phyloP scores from a whole-genome alignment of 441 rosid species.

The Pelargonium cotyledonis region DNA sequence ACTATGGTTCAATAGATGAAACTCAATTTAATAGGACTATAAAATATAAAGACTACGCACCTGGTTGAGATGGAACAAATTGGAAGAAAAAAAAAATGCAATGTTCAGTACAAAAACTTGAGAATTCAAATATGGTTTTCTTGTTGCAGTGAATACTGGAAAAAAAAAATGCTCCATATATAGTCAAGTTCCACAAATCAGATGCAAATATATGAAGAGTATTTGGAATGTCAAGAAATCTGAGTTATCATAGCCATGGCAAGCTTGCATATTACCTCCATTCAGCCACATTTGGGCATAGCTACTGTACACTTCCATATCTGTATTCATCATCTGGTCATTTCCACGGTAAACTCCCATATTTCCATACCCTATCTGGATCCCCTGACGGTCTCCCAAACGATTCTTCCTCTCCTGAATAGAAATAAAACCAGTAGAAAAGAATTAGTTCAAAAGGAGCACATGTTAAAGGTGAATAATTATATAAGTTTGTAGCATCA shows the following conservation, averaged over 20 bases:
- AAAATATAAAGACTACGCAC: neutral
- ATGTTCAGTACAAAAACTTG: neutral
- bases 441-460: neutral
- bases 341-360: neutral
- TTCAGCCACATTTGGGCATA: neutral
- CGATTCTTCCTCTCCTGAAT: conserved; percentile 3
- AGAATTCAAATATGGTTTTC: neutral
- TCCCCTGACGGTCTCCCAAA: neutral
- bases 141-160: neutral
- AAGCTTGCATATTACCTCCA: neutral
- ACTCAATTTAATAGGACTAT: neutral
- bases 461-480: neutral
- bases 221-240: neutral
- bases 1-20: neutral
- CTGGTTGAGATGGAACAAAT: neutral
- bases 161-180: neutral
- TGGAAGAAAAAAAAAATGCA: neutral
- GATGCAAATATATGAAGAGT: neutral
- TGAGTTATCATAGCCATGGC: neutral
- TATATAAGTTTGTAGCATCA: neutral
- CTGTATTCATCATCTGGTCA: neutral
- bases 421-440: neutral
- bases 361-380: neutral
- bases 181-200: neutral
- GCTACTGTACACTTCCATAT: neutral